Evolutionary conservation across 1,139 yeast species (phyloP), one percentile per base, ranked within the genome.

Genomic region (Groenewaldozyma sp.): DNA sequence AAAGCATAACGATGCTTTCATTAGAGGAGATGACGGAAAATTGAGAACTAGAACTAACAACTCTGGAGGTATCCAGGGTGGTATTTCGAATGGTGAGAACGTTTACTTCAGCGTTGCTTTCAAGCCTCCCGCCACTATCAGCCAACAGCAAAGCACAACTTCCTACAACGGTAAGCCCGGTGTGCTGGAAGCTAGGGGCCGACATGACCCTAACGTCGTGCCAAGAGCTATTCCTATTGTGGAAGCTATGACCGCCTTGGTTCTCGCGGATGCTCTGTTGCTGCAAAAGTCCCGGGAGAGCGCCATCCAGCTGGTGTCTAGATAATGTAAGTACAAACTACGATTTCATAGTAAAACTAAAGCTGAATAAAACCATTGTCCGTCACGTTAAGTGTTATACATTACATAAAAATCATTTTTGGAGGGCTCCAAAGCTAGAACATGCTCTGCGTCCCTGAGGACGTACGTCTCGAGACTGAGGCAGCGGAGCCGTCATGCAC

Each of bases 171-270:
- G 98, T 53, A 70, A 71, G 47, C 74, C 68, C 35, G 98, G 98
- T 55, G 76, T 81, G 14, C 73, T 91, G 48, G 95, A 94, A 40
- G 95, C 98, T 31, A 79, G 91, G 61, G 98, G 98, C 45, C 82
- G 98, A 70, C 98, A 91, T 58, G 98, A 91, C 60, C 98, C 98
- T 24, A 86, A 91, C 57, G 98, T 91, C 41, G 94, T 94, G 11
- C 98, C 98, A 48, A 78, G 98, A 64, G 98, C 98, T 24, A 88
- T 91, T 43, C 98, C 98, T 38, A 91, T 91, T 56, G 97, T 91
- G 34, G 98, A 91, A 67, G 86, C 98, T 34, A 91, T 91, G 98
- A 76, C 97, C 41, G 94, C 97, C 6, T 70, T 93, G 51, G 96
- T 86, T 2, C 65, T 91, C 50, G 91, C 88, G 39, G 98, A 91